Base-by-base conservation (phyloP, 345 rosid species). In the Lumnitzera racemosa region DNA sequence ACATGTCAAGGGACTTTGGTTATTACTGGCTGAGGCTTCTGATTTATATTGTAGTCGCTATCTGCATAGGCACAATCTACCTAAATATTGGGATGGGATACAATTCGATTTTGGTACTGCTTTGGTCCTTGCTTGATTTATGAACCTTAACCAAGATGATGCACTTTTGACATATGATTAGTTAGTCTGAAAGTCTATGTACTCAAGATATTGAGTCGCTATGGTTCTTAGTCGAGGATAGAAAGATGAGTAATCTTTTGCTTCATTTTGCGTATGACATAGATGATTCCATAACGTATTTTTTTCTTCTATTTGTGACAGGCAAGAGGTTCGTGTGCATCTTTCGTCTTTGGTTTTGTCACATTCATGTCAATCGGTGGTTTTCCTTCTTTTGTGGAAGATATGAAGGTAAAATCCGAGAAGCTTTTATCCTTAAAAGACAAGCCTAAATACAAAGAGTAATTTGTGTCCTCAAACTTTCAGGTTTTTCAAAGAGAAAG, bases 341-440 rank as follows among this genome's bases (percentile, higher is more conserved):
- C 97, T 24, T 90, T 92, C 16, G 97, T 92, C 55, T 89, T 90
- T 55, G 97, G 99, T 51, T 94, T 90, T 65, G 99, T 90, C 47
- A 87, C 99, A 52, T 89, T 92, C 77, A 94, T 90, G 97, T 87
- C 97, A 3, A 94, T 92, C 67, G 98, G 98, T 12, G 98, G 97
- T 27, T 87, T 94, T 68, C 99, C 99, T 77, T 94, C 97, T 11
- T 94, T 87, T 60, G 96, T 86, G 16, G 95, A 90, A 80, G 97
- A 94, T 52, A 90, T 94, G 97, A 94, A 90, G 91, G 96, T 87
- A 46, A 73, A 60, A 24, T 17, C 46, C 46, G 29, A 29, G 3
- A 17, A 24, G 46, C 3, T 56, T 56, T 46, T 24, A 12, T n/a
- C 25, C 12, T 15, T 13, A 23, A 29, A 14, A 2, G 29, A 14